phyloP scores from a whole-genome alignment of 345 rosid species.

The Lumnitzera littorea region DNA sequence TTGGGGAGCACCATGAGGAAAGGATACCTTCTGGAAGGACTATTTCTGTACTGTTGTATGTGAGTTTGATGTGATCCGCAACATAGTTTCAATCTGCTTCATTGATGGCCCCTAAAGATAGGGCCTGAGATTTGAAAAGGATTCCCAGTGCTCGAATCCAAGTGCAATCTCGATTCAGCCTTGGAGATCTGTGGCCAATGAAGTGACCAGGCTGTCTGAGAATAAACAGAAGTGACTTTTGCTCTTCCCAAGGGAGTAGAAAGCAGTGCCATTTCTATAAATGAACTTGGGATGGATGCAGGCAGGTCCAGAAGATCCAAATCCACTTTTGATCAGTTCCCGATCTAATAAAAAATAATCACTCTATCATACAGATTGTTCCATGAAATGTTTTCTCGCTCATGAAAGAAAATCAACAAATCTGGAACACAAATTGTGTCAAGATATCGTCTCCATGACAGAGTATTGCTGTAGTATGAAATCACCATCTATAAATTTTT shows the following conservation, averaged over 20 bases:
- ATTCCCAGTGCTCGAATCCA: conserved; percentile 52
- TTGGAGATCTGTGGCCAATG: conserved; percentile 45
- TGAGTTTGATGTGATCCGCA: conserved; percentile 12
- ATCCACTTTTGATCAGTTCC: conserved; percentile 36
- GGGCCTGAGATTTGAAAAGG: conserved; percentile 20
- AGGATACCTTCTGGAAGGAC: conserved; percentile 6
- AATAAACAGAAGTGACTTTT: conserved; percentile 42
- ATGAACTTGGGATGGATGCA: conserved; percentile 51
- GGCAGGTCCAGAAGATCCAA: conserved; percentile 32
- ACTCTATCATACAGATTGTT: too few species aligned
- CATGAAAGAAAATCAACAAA: too few species aligned
- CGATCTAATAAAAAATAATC: conserved; percentile 10
- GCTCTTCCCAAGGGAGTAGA: conserved; percentile 57
- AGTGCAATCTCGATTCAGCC: conserved; percentile 42
- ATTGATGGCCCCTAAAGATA: conserved; percentile 17
- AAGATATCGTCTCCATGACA: too few species aligned
- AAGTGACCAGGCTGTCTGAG: conserved; percentile 37
- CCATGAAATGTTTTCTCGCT: too few species aligned
- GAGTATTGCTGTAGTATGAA: too few species aligned
- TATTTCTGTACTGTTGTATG: conserved; percentile 8
- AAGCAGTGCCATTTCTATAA: conserved; percentile 50
- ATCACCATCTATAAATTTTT: too few species aligned
- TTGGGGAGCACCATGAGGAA: conserved; percentile 14
- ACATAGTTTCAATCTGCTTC: conserved; percentile 13
- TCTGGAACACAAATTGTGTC: too few species aligned